Conservation (phyloP, 192 early-diverging fungal genomes). For the Obelidium mucronatum region DNA sequence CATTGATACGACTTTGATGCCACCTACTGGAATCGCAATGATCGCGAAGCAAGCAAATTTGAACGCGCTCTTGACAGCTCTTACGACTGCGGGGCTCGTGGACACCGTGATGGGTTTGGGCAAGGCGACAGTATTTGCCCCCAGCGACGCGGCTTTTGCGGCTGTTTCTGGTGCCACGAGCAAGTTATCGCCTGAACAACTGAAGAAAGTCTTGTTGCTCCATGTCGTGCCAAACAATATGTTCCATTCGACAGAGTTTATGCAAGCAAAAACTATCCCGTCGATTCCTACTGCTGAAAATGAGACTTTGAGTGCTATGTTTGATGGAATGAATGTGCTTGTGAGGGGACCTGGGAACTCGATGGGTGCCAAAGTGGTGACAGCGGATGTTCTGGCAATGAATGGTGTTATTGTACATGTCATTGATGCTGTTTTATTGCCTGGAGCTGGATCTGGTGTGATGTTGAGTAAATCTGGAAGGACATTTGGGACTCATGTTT, state of each 20-base stretch:
- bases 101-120: constrained; percentile 27
- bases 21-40: constrained; percentile 26
- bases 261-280: background rate
- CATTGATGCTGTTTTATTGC: constrained; percentile 57
- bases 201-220: constrained; percentile 39
- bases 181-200: constrained; percentile 37
- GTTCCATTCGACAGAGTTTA: constrained; percentile 18
- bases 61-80: constrained; percentile 23
- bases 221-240: constrained; percentile 36
- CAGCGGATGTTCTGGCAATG: constrained; percentile 48
- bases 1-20: constrained; percentile 48
- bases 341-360: constrained; percentile 48
- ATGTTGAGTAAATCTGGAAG: no score
- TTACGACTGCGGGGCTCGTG: constrained; percentile 19
- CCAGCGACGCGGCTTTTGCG: constrained; percentile 28
- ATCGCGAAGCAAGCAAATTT: constrained; percentile 29
- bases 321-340: constrained; percentile 33
- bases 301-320: constrained; percentile 25
- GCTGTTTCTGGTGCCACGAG: constrained; percentile 30
- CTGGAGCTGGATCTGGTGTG: no score
- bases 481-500: no score
- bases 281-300: background rate
- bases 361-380: constrained; percentile 44
- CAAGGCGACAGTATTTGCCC: constrained; percentile 45
- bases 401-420: constrained; percentile 52